Evolutionary conservation across 139 green algal genomes (phyloP).

Genomic region (Asterochloris erici): DNA sequence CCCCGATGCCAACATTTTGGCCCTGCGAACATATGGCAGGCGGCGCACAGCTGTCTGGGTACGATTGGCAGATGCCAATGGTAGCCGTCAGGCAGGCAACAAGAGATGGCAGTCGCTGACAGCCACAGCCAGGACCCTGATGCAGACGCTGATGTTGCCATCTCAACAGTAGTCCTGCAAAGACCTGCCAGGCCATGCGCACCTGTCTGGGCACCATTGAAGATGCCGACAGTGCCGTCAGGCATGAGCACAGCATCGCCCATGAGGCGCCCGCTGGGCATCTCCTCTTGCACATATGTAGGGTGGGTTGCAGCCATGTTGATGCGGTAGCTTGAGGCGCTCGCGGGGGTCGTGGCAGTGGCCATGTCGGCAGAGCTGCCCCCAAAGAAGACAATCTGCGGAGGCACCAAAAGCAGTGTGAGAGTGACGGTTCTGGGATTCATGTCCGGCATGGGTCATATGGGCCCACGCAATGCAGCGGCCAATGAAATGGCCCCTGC

Average conservation of each 20-base stretch:
- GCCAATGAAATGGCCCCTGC: too few species aligned
- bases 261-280: neutral
- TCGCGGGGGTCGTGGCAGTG: neutral
- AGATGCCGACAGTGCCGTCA: neutral
- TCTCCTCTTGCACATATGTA: neutral
- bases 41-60: neutral
- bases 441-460: too few species aligned
- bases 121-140: neutral
- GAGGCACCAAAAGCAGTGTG: neutral
- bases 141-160: neutral
- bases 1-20: too few species aligned
- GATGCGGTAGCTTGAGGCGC: neutral
- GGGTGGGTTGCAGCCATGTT: neutral
- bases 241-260: conserved; percentile 8
- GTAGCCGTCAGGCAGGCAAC: neutral
- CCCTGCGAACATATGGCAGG: neutral
- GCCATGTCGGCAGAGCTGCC: neutral
- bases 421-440: neutral
- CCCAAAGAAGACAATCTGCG: conserved; percentile 11
- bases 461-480: too few species aligned
- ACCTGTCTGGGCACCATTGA: conserved; percentile 5
- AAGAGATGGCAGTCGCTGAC: too few species aligned
- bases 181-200: neutral
- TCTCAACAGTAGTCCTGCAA: neutral
- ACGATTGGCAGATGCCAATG: neutral